Conservation (phyloP, 495 filamentous ascomycete species). For the Talaromyces ruber region DNA sequence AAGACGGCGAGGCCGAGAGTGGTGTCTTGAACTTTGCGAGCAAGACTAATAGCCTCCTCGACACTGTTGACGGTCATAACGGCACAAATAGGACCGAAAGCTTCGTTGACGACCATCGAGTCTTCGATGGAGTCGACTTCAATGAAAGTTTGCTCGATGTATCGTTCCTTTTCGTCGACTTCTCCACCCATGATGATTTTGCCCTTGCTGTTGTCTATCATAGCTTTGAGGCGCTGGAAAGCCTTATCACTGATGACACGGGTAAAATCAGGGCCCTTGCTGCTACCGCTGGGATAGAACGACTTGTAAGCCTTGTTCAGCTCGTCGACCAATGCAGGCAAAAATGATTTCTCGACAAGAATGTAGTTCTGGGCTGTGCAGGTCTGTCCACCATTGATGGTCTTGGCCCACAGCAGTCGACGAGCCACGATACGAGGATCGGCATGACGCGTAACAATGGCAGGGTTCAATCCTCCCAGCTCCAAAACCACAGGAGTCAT, state of each 20-base stretch:
- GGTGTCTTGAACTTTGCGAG: constrained; percentile 67
- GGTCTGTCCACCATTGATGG: constrained; percentile 75
- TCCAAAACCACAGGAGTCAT: constrained; percentile 85
- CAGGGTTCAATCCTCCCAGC: constrained; percentile 85
- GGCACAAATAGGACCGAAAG: constrained; percentile 82
- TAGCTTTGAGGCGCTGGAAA: constrained; percentile 77
- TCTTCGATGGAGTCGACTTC: constrained; percentile 68
- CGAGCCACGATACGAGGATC: constrained; percentile 75
- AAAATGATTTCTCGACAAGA: constrained; percentile 65
- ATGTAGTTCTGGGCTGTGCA: constrained; percentile 88
- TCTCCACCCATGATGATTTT: constrained; percentile 79
- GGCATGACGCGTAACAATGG: constrained; percentile 75
- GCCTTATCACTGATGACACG: constrained; percentile 71
- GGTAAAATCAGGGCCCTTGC: constrained; percentile 62
- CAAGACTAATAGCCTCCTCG: constrained; percentile 71
- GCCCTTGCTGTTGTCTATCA: constrained; percentile 75
- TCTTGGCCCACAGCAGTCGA: constrained; percentile 81
- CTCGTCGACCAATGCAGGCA: constrained; percentile 63
- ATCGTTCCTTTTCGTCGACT: constrained; percentile 68
- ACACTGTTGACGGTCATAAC: constrained; percentile 66
- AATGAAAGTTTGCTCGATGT: constrained; percentile 80
- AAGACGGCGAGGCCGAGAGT: constrained; percentile 80
- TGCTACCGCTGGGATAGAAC: constrained; percentile 79
- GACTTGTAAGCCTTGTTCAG: constrained; percentile 63
- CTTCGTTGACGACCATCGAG: constrained; percentile 69